These are phyloP conservation scores for Bruguiera parviflora DNA, from an alignment of 345 rosid species.

Conservation along the genomic window DNA sequence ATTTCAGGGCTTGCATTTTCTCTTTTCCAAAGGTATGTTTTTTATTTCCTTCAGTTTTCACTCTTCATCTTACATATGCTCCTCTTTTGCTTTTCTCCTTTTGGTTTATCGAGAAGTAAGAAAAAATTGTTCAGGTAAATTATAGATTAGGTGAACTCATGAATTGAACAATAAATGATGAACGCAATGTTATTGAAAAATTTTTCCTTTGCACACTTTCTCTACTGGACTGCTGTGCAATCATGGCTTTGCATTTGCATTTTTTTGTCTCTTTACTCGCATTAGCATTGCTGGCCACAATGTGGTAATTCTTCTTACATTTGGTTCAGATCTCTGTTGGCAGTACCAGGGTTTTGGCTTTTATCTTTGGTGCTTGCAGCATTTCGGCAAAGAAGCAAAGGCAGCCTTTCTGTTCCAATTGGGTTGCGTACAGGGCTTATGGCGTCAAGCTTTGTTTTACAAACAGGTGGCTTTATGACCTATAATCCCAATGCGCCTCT, in stretches of 20 bases:
- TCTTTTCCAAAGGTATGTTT: slow-evolving; percentile 65
- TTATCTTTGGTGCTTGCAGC: slow-evolving; percentile 68
- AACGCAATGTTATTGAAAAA: not conserved
- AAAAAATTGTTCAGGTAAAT: not conserved
- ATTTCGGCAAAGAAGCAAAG: slow-evolving; percentile 50
- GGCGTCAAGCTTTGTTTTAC: slow-evolving; percentile 58
- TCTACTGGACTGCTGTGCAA: not conserved
- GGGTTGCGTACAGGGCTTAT: slow-evolving; percentile 71
- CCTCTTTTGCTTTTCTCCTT: not conserved
- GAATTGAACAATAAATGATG: not conserved
- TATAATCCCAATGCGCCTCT: slow-evolving; percentile 40
- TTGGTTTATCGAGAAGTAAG: not conserved
- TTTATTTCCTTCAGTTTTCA: not conserved
- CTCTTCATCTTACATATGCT: not conserved
- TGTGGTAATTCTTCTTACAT: not conserved
- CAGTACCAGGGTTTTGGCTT: slow-evolving; percentile 78
- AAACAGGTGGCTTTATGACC: slow-evolving; percentile 57
- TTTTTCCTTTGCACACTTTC: not conserved
- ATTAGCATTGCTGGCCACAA: not conserved
- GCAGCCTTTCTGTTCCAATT: slow-evolving; percentile 62
- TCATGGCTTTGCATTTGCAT: not conserved
- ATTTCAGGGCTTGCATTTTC: slow-evolving; percentile 73
- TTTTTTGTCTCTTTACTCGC: not conserved
- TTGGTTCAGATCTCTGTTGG: slow-evolving; percentile 54
- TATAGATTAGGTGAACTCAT: not conserved